Percentiles rank a stretch among this genome's conserved stretches.
These are phyloP conservation scores for Schizosaccharomyces versatilis DNA, from an alignment of 1,139 yeast species.

Conservation along the genomic window DNA sequence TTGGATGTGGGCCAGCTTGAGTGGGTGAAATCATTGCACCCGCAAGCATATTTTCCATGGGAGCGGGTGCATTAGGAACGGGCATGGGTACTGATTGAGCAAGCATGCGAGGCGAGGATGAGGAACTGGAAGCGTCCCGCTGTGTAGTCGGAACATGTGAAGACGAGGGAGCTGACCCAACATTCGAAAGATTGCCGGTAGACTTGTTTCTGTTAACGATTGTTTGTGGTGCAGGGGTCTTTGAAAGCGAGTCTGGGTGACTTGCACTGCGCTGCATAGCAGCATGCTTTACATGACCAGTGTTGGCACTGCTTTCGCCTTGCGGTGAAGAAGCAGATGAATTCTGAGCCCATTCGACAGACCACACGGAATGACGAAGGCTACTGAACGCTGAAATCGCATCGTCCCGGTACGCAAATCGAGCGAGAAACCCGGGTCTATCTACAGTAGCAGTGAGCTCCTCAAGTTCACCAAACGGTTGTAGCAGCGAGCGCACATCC, in stretches of 20 bases:
- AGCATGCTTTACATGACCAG: too few relatives aligned
- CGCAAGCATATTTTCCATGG: neutral
- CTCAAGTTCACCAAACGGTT: slow-evolving; percentile 53
- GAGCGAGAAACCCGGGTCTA: slow-evolving; percentile 44
- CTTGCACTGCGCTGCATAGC: too few relatives aligned
- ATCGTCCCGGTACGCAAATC: slow-evolving; percentile 68
- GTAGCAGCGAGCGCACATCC: slow-evolving; percentile 17
- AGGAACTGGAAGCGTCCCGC: too few relatives aligned
- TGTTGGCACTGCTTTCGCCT: too few relatives aligned
- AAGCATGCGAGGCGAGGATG: too few relatives aligned
- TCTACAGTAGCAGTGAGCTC: slow-evolving; percentile 23
- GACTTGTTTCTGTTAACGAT: too few relatives aligned
- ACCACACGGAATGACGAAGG: slow-evolving; percentile 22
- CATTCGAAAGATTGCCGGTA: slow-evolving; percentile 10
- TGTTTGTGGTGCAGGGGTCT: too few relatives aligned
- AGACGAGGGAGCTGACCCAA: slow-evolving; percentile 15
- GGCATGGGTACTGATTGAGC: too few relatives aligned
- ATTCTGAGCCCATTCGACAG: slow-evolving; percentile 72
- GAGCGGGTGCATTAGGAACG: too few relatives aligned
- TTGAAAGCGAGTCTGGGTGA: too few relatives aligned
- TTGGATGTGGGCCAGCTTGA: neutral
- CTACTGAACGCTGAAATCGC: slow-evolving; percentile 66
- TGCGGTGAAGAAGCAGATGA: slow-evolving; percentile 17
- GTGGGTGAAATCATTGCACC: neutral
- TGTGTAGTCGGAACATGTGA: too few relatives aligned